These are phyloP conservation scores for Wickerhamiella hasegawae DNA, from an alignment of 805 yeast species.

Conservation along the genomic window DNA sequence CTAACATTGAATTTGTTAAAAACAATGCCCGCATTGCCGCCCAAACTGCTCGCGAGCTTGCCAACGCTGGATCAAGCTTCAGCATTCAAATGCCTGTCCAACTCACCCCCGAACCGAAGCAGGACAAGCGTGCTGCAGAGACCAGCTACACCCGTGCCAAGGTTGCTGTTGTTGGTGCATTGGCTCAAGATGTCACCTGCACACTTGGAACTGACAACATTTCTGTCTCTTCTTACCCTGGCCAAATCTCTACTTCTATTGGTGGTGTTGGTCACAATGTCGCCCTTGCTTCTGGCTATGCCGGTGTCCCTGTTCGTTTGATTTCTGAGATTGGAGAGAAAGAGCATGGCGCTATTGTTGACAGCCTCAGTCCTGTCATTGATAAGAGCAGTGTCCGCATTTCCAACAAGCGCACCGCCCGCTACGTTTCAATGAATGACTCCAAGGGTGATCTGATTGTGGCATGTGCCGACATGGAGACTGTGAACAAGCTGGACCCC, in stretches of 20 bases:
- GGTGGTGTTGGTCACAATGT: slow-evolving; percentile 85
- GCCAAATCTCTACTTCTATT: slow-evolving; percentile 34
- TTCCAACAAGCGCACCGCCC: slow-evolving; percentile 35
- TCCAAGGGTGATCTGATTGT: slow-evolving; percentile 44
- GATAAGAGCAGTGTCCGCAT: slow-evolving; percentile 28
- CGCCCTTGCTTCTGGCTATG: slow-evolving; percentile 40
- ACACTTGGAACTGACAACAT: slow-evolving; percentile 23
- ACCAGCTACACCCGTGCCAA: neutral
- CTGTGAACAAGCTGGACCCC: slow-evolving; percentile 35
- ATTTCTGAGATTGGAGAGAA: slow-evolving; percentile 52
- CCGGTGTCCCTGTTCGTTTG: slow-evolving; percentile 25
- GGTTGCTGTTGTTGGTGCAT: slow-evolving; percentile 48
- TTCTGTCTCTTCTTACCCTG: slow-evolving; percentile 53
- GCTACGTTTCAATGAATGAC: slow-evolving; percentile 57
- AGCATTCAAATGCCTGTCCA: neutral
- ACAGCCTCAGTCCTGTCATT: slow-evolving; percentile 13
- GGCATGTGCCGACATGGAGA: slow-evolving; percentile 79
- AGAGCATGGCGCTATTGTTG: slow-evolving; percentile 12
- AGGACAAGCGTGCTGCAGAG: neutral
- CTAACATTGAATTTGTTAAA: slow-evolving; percentile 60
- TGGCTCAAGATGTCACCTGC: slow-evolving; percentile 61
- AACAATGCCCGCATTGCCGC: slow-evolving; percentile 62
- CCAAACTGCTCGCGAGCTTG: slow-evolving; percentile 41
- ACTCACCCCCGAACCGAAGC: neutral
- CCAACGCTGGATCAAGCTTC: slow-evolving; percentile 6